Evolutionary conservation across 331 rosid species (phyloP).

Genomic region (Malus hybrid): DNA sequence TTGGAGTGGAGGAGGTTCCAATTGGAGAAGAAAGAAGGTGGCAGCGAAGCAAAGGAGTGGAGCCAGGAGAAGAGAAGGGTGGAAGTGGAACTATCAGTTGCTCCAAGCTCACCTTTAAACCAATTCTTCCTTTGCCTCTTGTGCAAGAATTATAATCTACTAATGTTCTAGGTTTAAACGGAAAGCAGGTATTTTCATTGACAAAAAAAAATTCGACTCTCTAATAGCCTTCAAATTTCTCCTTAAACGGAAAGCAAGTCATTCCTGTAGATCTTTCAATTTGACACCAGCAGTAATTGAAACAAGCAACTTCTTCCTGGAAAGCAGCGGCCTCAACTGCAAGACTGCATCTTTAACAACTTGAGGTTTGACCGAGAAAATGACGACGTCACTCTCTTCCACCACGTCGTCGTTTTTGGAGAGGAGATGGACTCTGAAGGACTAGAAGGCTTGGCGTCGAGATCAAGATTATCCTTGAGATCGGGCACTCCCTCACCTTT

Average conservation of each 20-base stretch:
- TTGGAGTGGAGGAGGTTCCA: conserved; percentile 57
- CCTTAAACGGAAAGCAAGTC: conserved; percentile 41
- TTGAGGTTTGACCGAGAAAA: conserved; percentile 94
- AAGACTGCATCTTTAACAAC: conserved; percentile 29
- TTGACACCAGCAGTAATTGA: conserved; percentile 42
- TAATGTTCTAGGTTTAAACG: conserved; percentile 61
- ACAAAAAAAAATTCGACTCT: conserved; percentile 79
- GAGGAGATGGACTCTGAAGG: conserved; percentile 60
- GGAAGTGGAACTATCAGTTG: conserved; percentile 85
- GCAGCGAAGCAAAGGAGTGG: conserved; percentile 32
- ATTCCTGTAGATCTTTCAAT: conserved; percentile 33
- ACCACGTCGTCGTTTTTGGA: conserved; percentile 63
- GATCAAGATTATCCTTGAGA: too few species aligned
- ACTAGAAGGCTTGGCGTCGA: conserved; percentile 38
- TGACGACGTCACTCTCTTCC: conserved; percentile 65
- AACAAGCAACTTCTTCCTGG: conserved; percentile 39
- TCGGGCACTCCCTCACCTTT: too few species aligned
- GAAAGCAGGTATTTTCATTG: conserved; percentile 65
- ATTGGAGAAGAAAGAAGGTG: conserved; percentile 44
- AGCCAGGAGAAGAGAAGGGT: conserved; percentile 77
- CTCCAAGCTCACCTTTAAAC: conserved; percentile 67
- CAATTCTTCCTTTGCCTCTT: conserved; percentile 87
- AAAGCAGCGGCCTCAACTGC: conserved; percentile 33
- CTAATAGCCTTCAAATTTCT: conserved; percentile 88
- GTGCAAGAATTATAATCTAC: conserved; percentile 59